A percentile compares a stretch with the other conserved stretches of the same genome.
phyloP scores from a whole-genome alignment of 2,329 filamentous ascomycete species.

The Stylonectria norvegica region DNA sequence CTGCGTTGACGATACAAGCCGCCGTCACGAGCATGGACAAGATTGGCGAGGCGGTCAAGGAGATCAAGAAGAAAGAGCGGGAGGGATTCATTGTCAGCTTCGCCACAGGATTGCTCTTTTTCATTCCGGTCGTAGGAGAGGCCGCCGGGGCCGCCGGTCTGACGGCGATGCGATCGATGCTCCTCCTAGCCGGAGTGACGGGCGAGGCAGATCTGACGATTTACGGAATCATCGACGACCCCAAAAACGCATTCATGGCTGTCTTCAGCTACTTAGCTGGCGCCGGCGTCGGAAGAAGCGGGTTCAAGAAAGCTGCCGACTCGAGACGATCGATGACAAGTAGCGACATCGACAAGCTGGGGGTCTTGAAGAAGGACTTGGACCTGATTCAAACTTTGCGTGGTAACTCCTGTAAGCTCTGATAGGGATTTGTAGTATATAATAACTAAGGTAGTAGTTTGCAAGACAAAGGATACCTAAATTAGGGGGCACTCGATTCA shows the following conservation, averaged over 20 bases:
- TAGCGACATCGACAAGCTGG: constrained; percentile 11
- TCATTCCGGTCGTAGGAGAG: constrained; percentile 50
- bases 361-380: constrained; percentile 14
- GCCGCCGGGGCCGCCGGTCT: constrained; percentile 28
- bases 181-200: constrained; percentile 16
- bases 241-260: constrained; percentile 24
- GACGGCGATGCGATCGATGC: constrained; percentile 11
- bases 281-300: constrained; percentile 8
- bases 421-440: too few species aligned
- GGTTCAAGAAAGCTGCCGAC: constrained; percentile 11
- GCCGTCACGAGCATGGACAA: constrained; percentile 26
- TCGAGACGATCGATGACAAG: constrained; percentile 13
- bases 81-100: constrained; percentile 28
- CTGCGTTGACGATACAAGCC: constrained; percentile 21
- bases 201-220: constrained; percentile 22
- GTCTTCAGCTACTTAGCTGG: constrained; percentile 21
- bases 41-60: constrained; percentile 23
- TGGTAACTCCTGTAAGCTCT: constrained; percentile 4
- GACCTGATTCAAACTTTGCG: constrained; percentile 7
- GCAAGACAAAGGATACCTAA: too few species aligned
- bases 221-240: constrained; percentile 24
- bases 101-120: constrained; percentile 44
- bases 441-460: too few species aligned
- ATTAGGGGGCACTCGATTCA: too few species aligned
- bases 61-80: constrained; percentile 19